Evolutionary conservation across 2,329 filamentous ascomycete species (phyloP).

Genomic region (Aspergillus amoenus): DNA sequence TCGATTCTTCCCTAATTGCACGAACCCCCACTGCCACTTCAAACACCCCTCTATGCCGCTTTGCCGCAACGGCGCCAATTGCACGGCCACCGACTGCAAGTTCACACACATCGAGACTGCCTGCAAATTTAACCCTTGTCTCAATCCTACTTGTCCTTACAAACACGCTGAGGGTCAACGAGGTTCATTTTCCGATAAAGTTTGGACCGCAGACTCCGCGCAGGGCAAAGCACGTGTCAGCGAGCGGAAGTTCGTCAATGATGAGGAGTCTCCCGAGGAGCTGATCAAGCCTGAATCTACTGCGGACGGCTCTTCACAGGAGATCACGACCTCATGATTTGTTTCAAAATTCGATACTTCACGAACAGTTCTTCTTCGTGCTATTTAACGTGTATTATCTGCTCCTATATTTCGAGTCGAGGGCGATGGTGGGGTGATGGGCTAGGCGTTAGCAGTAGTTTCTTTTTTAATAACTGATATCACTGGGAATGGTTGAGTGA

Average conservation of each 20-base stretch:
- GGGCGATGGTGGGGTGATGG: constrained; percentile 21
- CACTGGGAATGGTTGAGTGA: constrained; percentile 18
- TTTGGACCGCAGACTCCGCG: constrained; percentile 70
- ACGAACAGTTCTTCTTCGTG: constrained; percentile 9
- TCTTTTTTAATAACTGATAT: constrained; percentile 10
- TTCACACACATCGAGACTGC: constrained; percentile 82
- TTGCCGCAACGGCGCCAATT: constrained; percentile 89
- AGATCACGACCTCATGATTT: constrained; percentile 31
- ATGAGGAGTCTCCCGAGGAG: constrained; percentile 67
- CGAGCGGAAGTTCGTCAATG: constrained; percentile 77
- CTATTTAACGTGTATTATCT: constrained; percentile 28
- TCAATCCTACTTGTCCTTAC: constrained; percentile 83
- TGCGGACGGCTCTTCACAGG: constrained; percentile 28
- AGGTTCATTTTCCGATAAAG: constrained; percentile 81
- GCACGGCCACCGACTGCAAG: constrained; percentile 76
- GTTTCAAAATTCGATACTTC: constrained; percentile 2
- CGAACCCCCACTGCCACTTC: constrained; percentile 84
- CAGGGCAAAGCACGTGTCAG: constrained; percentile 68
- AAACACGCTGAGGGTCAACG: constrained; percentile 90
- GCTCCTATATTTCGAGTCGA: neutral
- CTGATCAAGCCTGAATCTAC: constrained; percentile 62
- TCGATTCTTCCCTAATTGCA: constrained; percentile 89
- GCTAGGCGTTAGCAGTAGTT: constrained; percentile 24
- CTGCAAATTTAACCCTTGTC: constrained; percentile 90
- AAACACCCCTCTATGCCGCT: constrained; percentile 82